These are phyloP conservation scores for Hirschioporus abietinus DNA, from an alignment of 768 basidiomycete species.

Conservation along the genomic window DNA sequence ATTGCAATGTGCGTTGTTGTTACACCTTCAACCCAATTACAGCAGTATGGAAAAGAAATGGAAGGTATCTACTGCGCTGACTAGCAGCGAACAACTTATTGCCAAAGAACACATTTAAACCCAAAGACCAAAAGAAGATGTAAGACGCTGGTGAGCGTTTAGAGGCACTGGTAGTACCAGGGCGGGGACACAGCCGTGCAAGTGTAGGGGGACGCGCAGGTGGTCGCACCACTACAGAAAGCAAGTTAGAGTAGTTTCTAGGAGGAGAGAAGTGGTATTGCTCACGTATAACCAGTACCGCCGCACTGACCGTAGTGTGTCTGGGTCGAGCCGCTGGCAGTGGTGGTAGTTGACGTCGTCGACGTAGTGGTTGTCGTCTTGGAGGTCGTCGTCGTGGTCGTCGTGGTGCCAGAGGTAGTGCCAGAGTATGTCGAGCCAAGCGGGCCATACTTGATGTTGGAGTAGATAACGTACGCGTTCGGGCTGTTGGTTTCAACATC, in stretches of 20 bases:
- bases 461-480: conserved; percentile 42
- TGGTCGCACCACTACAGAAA: conserved; percentile 11
- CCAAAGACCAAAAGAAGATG: not conserved
- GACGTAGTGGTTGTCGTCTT: conserved; percentile 6
- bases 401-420: conserved; percentile 5
- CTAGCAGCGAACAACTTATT: not conserved
- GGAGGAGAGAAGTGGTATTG: not conserved
- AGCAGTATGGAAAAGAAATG: not conserved
- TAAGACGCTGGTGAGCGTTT: not conserved
- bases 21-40: not conserved
- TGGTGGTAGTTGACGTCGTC: conserved; percentile 4
- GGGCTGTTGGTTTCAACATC: conserved; percentile 36
- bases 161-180: conserved; percentile 11
- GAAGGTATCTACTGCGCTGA: not conserved
- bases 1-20: not conserved
- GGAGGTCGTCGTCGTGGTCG: not conserved
- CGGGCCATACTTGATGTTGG: conserved; percentile 49
- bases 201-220: conserved; percentile 14
- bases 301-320: conserved; percentile 20
- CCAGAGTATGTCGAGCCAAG: conserved; percentile 39
- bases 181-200: conserved; percentile 13
- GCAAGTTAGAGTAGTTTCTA: not conserved
- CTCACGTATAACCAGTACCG: conserved; percentile 17
- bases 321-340: conserved; percentile 11
- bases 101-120: not conserved